Evolutionary conservation across 139 green algal species (phyloP), one percentile per base, ranked within the genome.

Genomic region (Mesotaenium endlicherianum): DNA sequence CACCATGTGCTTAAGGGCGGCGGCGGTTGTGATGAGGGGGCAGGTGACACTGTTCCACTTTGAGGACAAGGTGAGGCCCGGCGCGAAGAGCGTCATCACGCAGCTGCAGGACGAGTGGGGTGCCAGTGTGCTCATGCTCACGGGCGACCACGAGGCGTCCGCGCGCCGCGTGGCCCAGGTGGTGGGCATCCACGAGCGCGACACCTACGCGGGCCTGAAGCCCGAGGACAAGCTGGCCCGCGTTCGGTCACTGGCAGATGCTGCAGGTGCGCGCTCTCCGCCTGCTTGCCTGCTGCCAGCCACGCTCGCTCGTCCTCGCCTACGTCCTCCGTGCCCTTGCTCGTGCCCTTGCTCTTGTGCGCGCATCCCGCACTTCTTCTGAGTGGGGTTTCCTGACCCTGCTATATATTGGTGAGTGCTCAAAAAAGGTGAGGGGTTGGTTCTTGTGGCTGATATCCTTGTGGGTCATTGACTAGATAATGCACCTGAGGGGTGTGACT

Each of bases 1-100:
- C 71, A 38, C 71, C 38, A 36, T 31, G 36, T 31, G 14, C 42
- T 80, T n/a, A n/a, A 68, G n/a, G 17, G 16, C 57, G 36, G 20
- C 57, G 17, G 20, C 67, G 30, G 17, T 57, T 60, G 26, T 77
- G 71, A 16, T 30, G 14, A 17, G 71, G 11, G 5, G n/a, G 74
- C 71, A 87, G 81, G 83, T 88, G 20, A 85, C 60, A 6, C 59
- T 88, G 2, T 88, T 88, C 60, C 78, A 74, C 2, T 88, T 88
- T 49, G 60, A 79, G 39, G 83, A 88, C 36, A 6, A 86, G 59
- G 31, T 88, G 38, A 57, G 83, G 36, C 30, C 45, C 11, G 68
- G 40, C 30, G 60, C 78, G 1, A 42, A 39, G 30, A 26, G 20
- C 14, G 67, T 79, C 17, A 20, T 88, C 3, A 20, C 26, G 41